These are phyloP conservation scores for Pseudonitzschia pungens DNA, from an alignment of 108 stramenopile species.

Conservation along the genomic window DNA sequence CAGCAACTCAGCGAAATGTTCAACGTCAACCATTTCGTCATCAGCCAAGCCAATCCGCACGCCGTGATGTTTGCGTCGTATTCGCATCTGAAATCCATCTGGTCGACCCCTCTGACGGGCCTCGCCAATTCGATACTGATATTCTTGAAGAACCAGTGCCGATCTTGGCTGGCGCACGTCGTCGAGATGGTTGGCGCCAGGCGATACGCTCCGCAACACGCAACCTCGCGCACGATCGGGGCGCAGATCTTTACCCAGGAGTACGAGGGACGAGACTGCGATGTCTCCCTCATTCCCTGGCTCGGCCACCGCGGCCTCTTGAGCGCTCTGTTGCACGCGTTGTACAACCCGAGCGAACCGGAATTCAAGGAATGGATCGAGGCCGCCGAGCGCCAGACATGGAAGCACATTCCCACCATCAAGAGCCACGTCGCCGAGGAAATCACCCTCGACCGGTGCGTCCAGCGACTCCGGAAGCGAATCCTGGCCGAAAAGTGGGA, in stretches of 20 bases:
- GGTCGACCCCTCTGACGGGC: slow-evolving; percentile 79
- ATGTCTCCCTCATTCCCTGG: slow-evolving; percentile 97
- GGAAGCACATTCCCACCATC: slow-evolving; percentile 84
- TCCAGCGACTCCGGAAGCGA: slow-evolving; percentile 78
- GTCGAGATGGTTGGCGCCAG: slow-evolving; percentile 83
- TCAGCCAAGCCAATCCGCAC: slow-evolving; percentile 95
- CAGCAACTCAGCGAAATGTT: slow-evolving; percentile 98
- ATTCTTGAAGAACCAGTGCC: slow-evolving; percentile 86
- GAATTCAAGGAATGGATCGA: slow-evolving; percentile 82
- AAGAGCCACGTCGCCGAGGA: slow-evolving; percentile 88
- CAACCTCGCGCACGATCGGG: slow-evolving; percentile 69
- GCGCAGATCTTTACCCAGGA: slow-evolving; percentile 86
- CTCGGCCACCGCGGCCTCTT: slow-evolving; percentile 75
- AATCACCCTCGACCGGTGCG: slow-evolving; percentile 81
- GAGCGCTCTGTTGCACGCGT: slow-evolving; percentile 73
- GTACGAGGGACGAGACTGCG: slow-evolving; percentile 94
- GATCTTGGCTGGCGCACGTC: slow-evolving; percentile 77
- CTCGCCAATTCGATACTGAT: slow-evolving; percentile 73
- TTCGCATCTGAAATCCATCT: slow-evolving; percentile 60
- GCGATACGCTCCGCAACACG: slow-evolving; percentile 79
- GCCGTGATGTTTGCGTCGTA: slow-evolving; percentile 91
- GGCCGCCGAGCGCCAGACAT: slow-evolving; percentile 86
- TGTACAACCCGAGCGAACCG: slow-evolving; percentile 86
- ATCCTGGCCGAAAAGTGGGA: slow-evolving; percentile 67
- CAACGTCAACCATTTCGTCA: slow-evolving; percentile 98